Evolutionary conservation across 2,329 filamentous ascomycete genomes (phyloP).

Genomic region (Aureobasidium namibiae): DNA sequence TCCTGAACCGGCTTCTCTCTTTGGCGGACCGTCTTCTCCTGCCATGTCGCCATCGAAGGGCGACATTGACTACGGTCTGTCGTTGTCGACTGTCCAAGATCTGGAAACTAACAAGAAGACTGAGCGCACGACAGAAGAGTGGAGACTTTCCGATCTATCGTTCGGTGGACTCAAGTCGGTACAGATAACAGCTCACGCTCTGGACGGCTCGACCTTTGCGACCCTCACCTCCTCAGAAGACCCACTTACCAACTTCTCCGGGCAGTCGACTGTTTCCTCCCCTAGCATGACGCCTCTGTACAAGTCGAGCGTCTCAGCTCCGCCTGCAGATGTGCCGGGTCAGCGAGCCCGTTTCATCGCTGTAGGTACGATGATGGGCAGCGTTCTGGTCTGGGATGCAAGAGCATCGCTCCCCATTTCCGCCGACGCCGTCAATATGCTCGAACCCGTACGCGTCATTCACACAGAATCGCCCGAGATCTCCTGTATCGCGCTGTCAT

Average conservation of each 20-base stretch:
- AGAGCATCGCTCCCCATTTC: conserved; percentile 55
- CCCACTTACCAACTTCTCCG: conserved; percentile 55
- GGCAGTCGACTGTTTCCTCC: conserved; percentile 45
- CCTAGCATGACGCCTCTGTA: conserved; percentile 46
- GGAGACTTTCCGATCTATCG: conserved; percentile 54
- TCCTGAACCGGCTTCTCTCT: conserved; percentile 36
- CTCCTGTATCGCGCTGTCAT: conserved; percentile 72
- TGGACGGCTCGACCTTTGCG: conserved; percentile 70
- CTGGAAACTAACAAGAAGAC: conserved; percentile 16
- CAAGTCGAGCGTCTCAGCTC: conserved; percentile 35
- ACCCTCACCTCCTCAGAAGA: conserved; percentile 69
- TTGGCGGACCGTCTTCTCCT: conserved; percentile 38
- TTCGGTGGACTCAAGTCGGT: conserved; percentile 52
- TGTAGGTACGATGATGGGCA: conserved; percentile 69
- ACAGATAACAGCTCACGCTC: conserved; percentile 59
- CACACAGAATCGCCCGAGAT: conserved; percentile 86
- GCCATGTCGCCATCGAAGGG: conserved; percentile 25
- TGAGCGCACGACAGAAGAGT: conserved; percentile 45
- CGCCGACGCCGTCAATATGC: conserved; percentile 45
- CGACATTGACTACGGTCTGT: not conserved
- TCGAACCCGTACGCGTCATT: conserved; percentile 70
- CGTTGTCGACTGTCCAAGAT: not conserved
- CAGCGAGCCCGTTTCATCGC: conserved; percentile 74
- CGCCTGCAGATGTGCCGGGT: conserved; percentile 63
- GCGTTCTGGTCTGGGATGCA: conserved; percentile 77